A percentile compares a stretch with the other conserved stretches of the same genome.
phyloP scores from a whole-genome alignment of 495 filamentous ascomycete genomes.

The Polyplosphaeria fusca region DNA sequence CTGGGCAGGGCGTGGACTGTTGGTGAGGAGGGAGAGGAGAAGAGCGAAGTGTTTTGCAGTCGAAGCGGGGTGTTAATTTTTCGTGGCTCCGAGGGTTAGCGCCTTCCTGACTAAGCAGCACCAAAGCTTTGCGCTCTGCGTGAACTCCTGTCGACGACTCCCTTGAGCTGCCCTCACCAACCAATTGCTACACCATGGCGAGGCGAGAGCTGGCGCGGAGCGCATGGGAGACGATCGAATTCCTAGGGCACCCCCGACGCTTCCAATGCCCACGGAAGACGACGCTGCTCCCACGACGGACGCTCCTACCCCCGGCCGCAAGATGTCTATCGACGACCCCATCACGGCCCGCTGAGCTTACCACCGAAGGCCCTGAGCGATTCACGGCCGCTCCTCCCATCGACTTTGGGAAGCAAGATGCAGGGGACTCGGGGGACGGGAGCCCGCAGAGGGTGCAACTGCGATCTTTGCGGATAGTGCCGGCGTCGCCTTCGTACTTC shows the following conservation, averaged over 20 bases:
- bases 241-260: conserved; percentile 11
- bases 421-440: background rate
- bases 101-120: background rate
- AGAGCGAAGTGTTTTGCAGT: conserved; percentile 4
- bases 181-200: conserved; percentile 6
- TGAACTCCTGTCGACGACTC: no score
- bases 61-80: conserved; percentile 5
- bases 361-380: conserved; percentile 4
- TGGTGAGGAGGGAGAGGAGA: background rate
- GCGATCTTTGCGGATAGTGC: conserved; percentile 64
- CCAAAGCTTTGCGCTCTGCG: no score
- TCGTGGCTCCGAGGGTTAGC: background rate
- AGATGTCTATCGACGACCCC: conserved; percentile 26
- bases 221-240: conserved; percentile 9
- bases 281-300: conserved; percentile 7
- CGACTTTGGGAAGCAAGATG: conserved; percentile 13
- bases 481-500: conserved; percentile 89
- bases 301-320: conserved; percentile 1
- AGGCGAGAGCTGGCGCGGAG: conserved; percentile 19
- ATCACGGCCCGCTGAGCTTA: conserved; percentile 17
- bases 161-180: no score
- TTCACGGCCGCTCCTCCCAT: conserved; percentile 29
- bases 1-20: background rate
- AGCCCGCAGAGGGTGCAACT: conserved; percentile 48
- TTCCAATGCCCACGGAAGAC: conserved; percentile 14